Conservation (phyloP, 1,284 basidiomycete genomes). For the Moniliella sp. region DNA sequence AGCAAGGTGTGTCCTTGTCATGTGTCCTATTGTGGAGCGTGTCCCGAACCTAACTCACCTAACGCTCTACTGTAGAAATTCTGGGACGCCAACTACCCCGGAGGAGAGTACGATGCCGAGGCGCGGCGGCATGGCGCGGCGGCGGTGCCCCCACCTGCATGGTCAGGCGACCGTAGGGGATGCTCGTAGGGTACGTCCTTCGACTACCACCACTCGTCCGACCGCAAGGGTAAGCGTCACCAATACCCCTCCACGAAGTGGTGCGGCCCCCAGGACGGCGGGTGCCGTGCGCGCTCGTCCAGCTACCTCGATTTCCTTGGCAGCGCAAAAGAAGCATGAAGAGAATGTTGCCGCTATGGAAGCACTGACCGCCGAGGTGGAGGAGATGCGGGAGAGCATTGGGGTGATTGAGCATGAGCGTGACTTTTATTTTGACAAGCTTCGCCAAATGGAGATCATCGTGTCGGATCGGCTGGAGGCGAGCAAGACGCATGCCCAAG, state of each 20-base stretch:
- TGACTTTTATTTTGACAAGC: constrained; percentile 89
- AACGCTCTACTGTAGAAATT: constrained; percentile 44
- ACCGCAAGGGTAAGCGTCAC: too few species aligned
- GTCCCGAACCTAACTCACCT: background rate
- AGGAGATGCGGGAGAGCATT: constrained; percentile 53
- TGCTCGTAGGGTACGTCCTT: too few species aligned
- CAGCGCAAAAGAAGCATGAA: constrained; percentile 4
- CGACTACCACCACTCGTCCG: too few species aligned
- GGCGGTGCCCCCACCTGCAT: constrained; percentile 30
- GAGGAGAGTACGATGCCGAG: constrained; percentile 68
- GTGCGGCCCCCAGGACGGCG: too few species aligned
- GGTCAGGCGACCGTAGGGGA: constrained; percentile 12
- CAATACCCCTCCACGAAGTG: too few species aligned
- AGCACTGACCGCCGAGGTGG: constrained; percentile 50
- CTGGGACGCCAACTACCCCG: constrained; percentile 79
- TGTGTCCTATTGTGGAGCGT: background rate
- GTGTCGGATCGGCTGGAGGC: constrained; percentile 39
- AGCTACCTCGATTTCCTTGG: too few species aligned
- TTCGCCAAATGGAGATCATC: constrained; percentile 70
- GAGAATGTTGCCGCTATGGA: constrained; percentile 8
- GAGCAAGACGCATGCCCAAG: constrained; percentile 36
- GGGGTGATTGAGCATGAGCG: constrained; percentile 69
- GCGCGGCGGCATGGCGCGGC: constrained; percentile 48
- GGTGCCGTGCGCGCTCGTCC: too few species aligned
- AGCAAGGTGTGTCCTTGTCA: too few species aligned